Evolutionary conservation across 495 filamentous ascomycete species (phyloP).

Genomic region (Penicillium samsonianum): DNA sequence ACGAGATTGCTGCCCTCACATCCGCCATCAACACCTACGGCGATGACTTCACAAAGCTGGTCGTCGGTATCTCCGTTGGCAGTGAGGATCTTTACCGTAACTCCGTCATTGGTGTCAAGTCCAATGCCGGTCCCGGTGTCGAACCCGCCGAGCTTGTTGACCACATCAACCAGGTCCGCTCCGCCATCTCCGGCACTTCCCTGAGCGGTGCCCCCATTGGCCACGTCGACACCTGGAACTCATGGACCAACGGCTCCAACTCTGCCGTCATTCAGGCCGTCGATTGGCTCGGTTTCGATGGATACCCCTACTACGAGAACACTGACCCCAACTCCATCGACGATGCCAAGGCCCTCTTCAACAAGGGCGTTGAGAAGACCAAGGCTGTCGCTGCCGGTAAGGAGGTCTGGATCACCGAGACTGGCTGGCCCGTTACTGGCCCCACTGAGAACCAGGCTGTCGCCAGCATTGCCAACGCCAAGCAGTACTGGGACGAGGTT

Average conservation of each 20-base stretch:
- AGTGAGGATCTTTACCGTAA: slow-evolving; percentile 88
- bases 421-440: slow-evolving; percentile 80
- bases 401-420: slow-evolving; percentile 87
- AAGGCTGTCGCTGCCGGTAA: slow-evolving; percentile 60
- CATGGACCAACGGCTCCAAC: slow-evolving; percentile 76
- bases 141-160: slow-evolving; percentile 57
- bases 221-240: slow-evolving; percentile 92
- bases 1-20: slow-evolving; percentile 69
- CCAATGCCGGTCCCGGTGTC: slow-evolving; percentile 57
- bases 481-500: slow-evolving; percentile 77
- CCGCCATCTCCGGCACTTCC: slow-evolving; percentile 57
- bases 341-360: slow-evolving; percentile 62
- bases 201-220: slow-evolving; percentile 63
- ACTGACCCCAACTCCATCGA: slow-evolving; percentile 66
- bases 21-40: slow-evolving; percentile 65
- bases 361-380: slow-evolving; percentile 60
- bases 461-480: slow-evolving; percentile 66
- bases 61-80: slow-evolving; percentile 87
- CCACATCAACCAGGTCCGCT: slow-evolving; percentile 67
- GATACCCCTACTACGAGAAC: slow-evolving; percentile 74
- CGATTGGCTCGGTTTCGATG: slow-evolving; percentile 80
- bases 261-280: slow-evolving; percentile 63
- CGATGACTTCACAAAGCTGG: slow-evolving; percentile 57
- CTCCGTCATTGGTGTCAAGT: slow-evolving; percentile 56
- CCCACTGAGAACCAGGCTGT: slow-evolving; percentile 59